Evolutionary conservation across 768 basidiomycete genomes (phyloP).

Genomic region (Tricholomella constricta): DNA sequence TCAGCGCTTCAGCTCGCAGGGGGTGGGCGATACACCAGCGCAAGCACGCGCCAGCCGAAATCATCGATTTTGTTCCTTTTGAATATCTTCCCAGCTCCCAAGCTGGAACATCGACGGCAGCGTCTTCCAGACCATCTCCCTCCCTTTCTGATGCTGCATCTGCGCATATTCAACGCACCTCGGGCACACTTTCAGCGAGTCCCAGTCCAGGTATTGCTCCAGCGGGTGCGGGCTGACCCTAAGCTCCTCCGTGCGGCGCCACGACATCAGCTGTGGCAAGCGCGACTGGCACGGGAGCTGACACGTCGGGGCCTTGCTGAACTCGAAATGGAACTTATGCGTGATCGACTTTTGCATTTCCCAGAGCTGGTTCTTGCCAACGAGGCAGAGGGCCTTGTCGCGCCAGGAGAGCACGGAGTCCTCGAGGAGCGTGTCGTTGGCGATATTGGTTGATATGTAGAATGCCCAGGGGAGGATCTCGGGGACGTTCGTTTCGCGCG

Average conservation of each 20-base stretch:
- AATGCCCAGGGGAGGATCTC: slow-evolving; percentile 48
- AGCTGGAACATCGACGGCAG: slow-evolving; percentile 39
- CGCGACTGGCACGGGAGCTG: slow-evolving; percentile 26
- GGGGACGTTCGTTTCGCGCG: slow-evolving; percentile 39
- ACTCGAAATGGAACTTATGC: slow-evolving; percentile 38
- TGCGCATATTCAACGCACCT: slow-evolving; percentile 32
- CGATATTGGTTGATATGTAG: slow-evolving; percentile 44
- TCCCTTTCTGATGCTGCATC: slow-evolving; percentile 31
- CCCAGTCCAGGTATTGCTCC: slow-evolving; percentile 38
- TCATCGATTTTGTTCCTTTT: slow-evolving; percentile 35
- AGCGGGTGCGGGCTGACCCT: slow-evolving; percentile 39
- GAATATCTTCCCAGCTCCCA: slow-evolving; percentile 40
- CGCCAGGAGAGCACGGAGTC: slow-evolving; percentile 40
- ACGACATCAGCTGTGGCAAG: slow-evolving; percentile 24
- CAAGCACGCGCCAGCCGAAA: not conserved
- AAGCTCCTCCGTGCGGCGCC: slow-evolving; percentile 36
- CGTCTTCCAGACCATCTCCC: slow-evolving; percentile 39
- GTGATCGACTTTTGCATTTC: slow-evolving; percentile 38
- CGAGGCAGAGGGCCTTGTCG: slow-evolving; percentile 43
- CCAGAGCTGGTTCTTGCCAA: slow-evolving; percentile 42
- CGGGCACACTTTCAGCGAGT: slow-evolving; percentile 29
- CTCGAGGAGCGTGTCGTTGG: slow-evolving; percentile 33
- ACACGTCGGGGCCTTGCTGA: slow-evolving; percentile 31
- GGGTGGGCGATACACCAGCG: not conserved
- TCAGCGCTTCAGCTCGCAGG: too few species aligned